Conservation (phyloP, 2,329 filamentous ascomycete genomes). For the Alternaria brassicicola region DNA sequence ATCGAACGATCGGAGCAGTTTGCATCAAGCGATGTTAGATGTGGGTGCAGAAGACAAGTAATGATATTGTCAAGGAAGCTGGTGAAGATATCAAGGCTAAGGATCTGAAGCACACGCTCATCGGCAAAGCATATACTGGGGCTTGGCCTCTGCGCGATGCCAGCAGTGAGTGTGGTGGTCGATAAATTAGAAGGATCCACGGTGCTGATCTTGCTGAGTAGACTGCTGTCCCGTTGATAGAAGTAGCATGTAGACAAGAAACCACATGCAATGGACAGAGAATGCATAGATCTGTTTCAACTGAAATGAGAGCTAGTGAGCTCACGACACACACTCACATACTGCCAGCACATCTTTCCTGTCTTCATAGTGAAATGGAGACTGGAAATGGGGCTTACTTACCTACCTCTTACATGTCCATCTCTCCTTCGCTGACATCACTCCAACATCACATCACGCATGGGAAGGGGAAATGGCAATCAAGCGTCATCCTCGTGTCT, state of each 20-base stretch:
- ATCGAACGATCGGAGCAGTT: neutral
- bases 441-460: constrained; percentile 16
- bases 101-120: neutral
- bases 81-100: neutral
- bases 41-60: neutral
- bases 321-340: neutral
- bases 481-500: constrained; percentile 74
- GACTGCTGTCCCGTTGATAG: neutral
- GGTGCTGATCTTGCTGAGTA: neutral
- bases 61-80: neutral
- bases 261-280: neutral
- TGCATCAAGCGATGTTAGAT: constrained; percentile 1
- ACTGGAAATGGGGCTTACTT: neutral
- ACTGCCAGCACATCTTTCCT: neutral
- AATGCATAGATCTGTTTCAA: neutral
- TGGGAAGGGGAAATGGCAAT: constrained; percentile 69
- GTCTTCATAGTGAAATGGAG: neutral
- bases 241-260: neutral
- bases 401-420: neutral
- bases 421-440: constrained; percentile 3
- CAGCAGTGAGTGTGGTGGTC: neutral
- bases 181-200: neutral
- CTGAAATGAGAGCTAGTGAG: neutral
- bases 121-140: neutral
- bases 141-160: neutral